phyloP scores from a whole-genome alignment of 2,329 filamentous ascomycete species.

The Cryphonectria parasitica region DNA sequence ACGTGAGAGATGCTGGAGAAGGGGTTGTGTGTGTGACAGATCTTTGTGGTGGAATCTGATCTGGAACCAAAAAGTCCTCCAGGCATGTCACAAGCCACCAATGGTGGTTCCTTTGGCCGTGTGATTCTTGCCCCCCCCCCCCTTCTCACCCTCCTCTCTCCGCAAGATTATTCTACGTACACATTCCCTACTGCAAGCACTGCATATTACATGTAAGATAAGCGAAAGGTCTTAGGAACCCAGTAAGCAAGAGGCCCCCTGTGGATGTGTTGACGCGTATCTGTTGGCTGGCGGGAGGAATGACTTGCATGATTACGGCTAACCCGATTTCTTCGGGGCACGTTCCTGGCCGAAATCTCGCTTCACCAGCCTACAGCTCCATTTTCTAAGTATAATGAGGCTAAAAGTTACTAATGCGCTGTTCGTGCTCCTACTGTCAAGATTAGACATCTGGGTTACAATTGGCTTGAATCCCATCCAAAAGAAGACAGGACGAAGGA shows the following conservation, averaged over 20 bases:
- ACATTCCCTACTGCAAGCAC: background rate
- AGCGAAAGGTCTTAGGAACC: background rate
- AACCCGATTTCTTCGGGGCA: background rate
- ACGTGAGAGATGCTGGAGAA: too few relatives aligned
- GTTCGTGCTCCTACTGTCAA: background rate
- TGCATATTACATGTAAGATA: background rate
- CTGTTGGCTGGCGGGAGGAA: background rate
- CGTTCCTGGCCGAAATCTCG: background rate
- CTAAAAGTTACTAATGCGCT: background rate
- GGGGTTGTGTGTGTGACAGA: background rate
- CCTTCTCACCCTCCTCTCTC: background rate
- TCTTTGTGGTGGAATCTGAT: background rate
- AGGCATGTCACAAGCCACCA: constrained; percentile 2
- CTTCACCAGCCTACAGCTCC: background rate
- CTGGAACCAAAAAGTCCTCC: background rate
- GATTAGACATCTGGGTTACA: background rate
- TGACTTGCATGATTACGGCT: background rate
- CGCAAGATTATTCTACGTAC: background rate
- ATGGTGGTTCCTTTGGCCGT: background rate
- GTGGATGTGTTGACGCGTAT: background rate
- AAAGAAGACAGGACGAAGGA: too few relatives aligned
- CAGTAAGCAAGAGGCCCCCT: too few relatives aligned
- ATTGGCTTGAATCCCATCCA: background rate
- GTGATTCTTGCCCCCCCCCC: background rate
- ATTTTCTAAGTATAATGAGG: background rate